Evolutionary conservation across 495 filamentous ascomycete genomes (phyloP).

Genomic region (Trichoderma gamsii): DNA sequence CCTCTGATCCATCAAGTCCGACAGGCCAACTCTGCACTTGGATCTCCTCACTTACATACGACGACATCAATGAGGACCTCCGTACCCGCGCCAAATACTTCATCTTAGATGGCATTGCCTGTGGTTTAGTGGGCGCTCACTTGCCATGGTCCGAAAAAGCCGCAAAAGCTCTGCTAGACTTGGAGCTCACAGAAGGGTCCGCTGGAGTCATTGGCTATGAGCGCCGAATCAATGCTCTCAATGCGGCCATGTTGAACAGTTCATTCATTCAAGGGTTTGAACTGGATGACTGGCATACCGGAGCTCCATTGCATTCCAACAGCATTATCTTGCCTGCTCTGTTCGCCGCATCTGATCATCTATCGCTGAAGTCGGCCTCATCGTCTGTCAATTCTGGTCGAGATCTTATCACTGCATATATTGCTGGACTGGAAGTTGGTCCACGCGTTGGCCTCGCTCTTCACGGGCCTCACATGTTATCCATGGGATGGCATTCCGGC

Average conservation of each 20-base stretch:
- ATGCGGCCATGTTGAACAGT: conserved; percentile 39
- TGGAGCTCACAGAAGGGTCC: conserved; percentile 30
- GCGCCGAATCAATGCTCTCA: conserved; percentile 22
- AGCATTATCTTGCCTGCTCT: conserved; percentile 36
- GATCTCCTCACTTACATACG: conserved; percentile 20
- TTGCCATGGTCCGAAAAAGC: conserved; percentile 38
- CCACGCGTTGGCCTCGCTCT: conserved; percentile 38
- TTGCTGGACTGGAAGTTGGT: conserved; percentile 37
- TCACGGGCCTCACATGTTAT: conserved; percentile 34
- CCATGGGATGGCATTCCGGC: conserved; percentile 41
- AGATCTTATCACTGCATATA: conserved; percentile 31
- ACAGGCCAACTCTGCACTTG: conserved; percentile 27
- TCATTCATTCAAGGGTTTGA: conserved; percentile 40
- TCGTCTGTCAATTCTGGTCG: not conserved
- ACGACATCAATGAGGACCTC: conserved; percentile 24
- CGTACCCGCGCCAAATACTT: conserved; percentile 35
- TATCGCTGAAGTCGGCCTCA: conserved; percentile 18
- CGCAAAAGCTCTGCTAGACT: conserved; percentile 27
- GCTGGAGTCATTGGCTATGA: conserved; percentile 31
- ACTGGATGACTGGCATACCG: conserved; percentile 39
- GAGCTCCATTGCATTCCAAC: conserved; percentile 35
- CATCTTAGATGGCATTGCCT: conserved; percentile 41
- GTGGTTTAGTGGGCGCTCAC: conserved; percentile 36
- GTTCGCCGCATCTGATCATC: conserved; percentile 30
- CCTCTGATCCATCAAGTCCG: conserved; percentile 18